Evolutionary conservation across 495 filamentous ascomycete genomes (phyloP).

Genomic region (Penicillium bialowiezense): DNA sequence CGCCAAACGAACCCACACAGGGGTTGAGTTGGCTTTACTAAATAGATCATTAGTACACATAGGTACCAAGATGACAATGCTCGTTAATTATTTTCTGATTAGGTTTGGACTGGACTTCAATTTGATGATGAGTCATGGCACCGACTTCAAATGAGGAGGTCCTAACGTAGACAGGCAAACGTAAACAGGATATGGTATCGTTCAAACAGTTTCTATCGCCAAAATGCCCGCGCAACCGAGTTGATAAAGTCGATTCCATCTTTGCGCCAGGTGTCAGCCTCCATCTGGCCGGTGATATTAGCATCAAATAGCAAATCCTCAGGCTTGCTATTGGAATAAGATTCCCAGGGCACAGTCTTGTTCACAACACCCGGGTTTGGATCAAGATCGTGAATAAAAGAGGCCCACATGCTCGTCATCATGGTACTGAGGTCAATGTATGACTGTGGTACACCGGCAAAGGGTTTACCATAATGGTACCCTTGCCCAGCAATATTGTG

Average conservation of each 20-base stretch:
- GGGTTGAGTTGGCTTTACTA: too few relatives aligned
- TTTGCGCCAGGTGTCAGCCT: constrained; percentile 47
- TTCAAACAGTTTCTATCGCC: constrained; percentile 10
- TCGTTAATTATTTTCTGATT: too few relatives aligned
- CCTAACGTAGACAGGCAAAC: neutral
- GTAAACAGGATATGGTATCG: neutral
- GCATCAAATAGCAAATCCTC: constrained; percentile 47
- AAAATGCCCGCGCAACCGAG: constrained; percentile 23
- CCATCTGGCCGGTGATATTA: constrained; percentile 47
- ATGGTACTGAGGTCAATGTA: constrained; percentile 45
- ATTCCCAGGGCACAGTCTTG: constrained; percentile 40
- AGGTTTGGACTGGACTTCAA: too few relatives aligned
- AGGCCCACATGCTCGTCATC: constrained; percentile 55
- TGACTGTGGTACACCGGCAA: constrained; percentile 40
- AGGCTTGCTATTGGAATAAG: constrained; percentile 37
- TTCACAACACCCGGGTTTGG: constrained; percentile 42
- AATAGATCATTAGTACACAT: too few relatives aligned
- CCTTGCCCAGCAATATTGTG: constrained; percentile 52
- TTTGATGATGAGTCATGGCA: too few relatives aligned
- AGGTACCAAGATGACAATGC: too few relatives aligned
- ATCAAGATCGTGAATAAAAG: constrained; percentile 50
- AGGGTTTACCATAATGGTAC: constrained; percentile 49
- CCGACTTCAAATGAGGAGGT: too few relatives aligned
- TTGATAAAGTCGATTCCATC: constrained; percentile 41
- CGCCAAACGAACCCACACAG: too few relatives aligned